Percentiles rank a stretch among this genome's conserved stretches.
Conservation (phyloP, 1,284 basidiomycete genomes). For the Ganoderma multipileum region DNA sequence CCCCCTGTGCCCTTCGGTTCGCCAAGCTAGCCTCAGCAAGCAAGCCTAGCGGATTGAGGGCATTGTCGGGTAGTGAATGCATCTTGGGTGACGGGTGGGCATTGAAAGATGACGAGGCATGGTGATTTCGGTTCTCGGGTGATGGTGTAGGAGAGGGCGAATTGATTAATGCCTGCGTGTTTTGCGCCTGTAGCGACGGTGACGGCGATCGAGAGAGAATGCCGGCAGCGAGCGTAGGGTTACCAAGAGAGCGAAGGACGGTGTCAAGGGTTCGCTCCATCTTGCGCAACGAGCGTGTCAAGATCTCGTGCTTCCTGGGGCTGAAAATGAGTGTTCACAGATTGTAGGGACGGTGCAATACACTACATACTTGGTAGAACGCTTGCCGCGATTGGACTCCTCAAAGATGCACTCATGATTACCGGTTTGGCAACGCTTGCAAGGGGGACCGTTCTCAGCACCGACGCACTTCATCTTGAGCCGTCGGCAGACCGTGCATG, state of each 20-base stretch:
- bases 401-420: constrained; percentile 95
- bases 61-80: constrained; percentile 90
- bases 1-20: constrained; percentile 68
- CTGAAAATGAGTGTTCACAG: constrained; percentile 41
- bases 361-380: constrained; percentile 78
- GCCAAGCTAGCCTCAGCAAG: constrained; percentile 92
- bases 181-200: constrained; percentile 58
- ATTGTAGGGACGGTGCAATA: constrained; percentile 8
- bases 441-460: constrained; percentile 91
- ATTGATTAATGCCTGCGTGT: constrained; percentile 66
- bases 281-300: constrained; percentile 87
- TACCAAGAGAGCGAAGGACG: constrained; percentile 83
- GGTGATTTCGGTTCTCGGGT: constrained; percentile 35
- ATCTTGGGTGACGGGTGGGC: constrained; percentile 73
- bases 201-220: constrained; percentile 86
- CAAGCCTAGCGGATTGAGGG: constrained; percentile 88
- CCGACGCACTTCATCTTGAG: constrained; percentile 99
- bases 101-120: constrained; percentile 21
- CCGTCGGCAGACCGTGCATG: constrained; percentile 93
- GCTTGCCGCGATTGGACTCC: constrained; percentile 92
- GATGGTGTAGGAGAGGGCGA: constrained; percentile 62
- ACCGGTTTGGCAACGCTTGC: constrained; percentile 83
- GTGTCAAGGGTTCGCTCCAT: constrained; percentile 94
- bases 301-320: constrained; percentile 84
- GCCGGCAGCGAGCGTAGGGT: constrained; percentile 78